Evolutionary conservation across 768 basidiomycete species (phyloP).

Genomic region (Suillus luteus): DNA sequence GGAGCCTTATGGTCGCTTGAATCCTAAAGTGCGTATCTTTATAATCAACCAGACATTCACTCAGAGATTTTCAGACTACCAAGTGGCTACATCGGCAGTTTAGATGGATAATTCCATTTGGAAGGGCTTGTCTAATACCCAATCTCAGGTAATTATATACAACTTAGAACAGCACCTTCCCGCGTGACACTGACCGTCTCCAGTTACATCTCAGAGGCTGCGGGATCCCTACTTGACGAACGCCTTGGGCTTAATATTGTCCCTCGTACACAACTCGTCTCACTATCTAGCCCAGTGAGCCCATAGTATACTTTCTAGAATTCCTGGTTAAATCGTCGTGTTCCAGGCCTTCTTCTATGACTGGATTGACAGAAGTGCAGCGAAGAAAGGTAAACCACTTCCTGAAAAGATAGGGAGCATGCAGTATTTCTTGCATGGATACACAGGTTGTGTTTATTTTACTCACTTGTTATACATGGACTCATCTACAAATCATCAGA

Average conservation of each 20-base stretch:
- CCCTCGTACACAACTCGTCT: conserved; percentile 82
- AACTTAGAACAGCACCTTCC: not conserved
- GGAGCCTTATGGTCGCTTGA: conserved; percentile 85
- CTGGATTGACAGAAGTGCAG: conserved; percentile 81
- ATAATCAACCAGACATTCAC: not conserved
- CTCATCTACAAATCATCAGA: conserved; percentile 43
- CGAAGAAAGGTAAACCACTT: conserved; percentile 80
- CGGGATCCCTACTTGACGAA: conserved; percentile 80
- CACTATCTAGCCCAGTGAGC: conserved; percentile 69
- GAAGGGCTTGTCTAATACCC: conserved; percentile 85
- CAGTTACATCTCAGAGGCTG: conserved; percentile 88
- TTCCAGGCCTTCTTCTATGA: conserved; percentile 87
- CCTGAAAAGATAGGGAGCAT: conserved; percentile 91
- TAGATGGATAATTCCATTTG: conserved; percentile 89
- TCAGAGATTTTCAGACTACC: conserved; percentile 56
- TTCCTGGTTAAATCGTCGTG: conserved; percentile 9
- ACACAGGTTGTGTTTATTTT: conserved; percentile 49
- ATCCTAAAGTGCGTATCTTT: conserved; percentile 65
- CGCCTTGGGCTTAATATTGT: conserved; percentile 79
- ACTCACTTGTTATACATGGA: not conserved
- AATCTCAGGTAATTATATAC: conserved; percentile 65
- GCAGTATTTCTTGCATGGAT: conserved; percentile 88
- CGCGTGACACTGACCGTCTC: conserved; percentile 1
- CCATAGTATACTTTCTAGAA: conserved; percentile 1
- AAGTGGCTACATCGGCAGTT: conserved; percentile 91